phyloP scores from a whole-genome alignment of 176 grass and related monocot genomes.

The Secale cereale region DNA sequence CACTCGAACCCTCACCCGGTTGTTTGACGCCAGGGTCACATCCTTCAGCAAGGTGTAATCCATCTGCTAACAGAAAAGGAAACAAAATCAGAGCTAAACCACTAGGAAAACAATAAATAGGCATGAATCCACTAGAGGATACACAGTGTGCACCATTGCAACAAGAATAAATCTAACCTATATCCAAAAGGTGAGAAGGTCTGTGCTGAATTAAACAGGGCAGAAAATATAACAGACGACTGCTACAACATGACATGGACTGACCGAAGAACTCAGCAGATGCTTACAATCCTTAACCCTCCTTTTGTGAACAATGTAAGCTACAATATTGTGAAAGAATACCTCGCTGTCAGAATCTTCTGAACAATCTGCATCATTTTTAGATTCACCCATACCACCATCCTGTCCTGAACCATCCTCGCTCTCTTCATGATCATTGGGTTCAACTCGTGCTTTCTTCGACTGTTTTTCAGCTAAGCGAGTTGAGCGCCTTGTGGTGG shows the following conservation, averaged over 20 bases:
- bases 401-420: conserved; percentile 34
- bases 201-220: not conserved
- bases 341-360: conserved; percentile 16
- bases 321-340: not conserved
- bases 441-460: conserved; percentile 12
- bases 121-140: not conserved
- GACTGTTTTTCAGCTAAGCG: conserved; percentile 17
- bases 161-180: not conserved
- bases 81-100: not conserved
- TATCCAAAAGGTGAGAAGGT: not conserved
- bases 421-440: conserved; percentile 41
- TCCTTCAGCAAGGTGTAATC: not conserved
- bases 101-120: not conserved
- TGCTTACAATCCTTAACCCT: not conserved
- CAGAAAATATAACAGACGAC: not conserved
- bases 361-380: conserved; percentile 28
- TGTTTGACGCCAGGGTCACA: not conserved
- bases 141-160: not conserved
- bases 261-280: not conserved
- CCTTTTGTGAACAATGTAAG: not conserved
- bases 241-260: not conserved
- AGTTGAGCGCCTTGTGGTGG: conserved; percentile 37
- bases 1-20: not conserved
- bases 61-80: not conserved
- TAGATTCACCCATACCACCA: conserved; percentile 42